Evolutionary conservation across 2,329 filamentous ascomycete genomes (phyloP).

Genomic region (Aspergillus niger): DNA sequence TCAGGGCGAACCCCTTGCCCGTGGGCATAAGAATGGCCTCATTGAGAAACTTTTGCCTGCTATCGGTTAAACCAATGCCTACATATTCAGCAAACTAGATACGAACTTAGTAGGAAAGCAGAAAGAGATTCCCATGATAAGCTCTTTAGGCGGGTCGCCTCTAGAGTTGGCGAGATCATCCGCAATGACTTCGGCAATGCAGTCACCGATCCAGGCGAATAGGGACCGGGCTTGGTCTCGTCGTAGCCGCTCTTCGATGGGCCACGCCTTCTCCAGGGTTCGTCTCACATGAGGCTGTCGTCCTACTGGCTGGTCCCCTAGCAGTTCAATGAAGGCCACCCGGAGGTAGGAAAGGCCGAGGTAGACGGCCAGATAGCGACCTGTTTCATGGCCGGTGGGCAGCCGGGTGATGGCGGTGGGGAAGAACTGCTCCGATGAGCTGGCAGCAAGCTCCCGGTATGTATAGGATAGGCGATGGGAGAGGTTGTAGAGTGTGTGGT

Average conservation of each 20-base stretch:
- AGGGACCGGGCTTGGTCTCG: slow-evolving; percentile 68
- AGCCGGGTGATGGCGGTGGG: slow-evolving; percentile 45
- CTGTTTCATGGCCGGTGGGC: slow-evolving; percentile 53
- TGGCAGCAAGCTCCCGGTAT: slow-evolving; percentile 40
- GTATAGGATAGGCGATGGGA: slow-evolving; percentile 40
- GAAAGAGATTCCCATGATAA: slow-evolving; percentile 46
- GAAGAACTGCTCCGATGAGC: slow-evolving; percentile 45
- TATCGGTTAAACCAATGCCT: not conserved
- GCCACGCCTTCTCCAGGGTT: slow-evolving; percentile 70
- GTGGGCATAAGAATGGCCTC: slow-evolving; percentile 56
- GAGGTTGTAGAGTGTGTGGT: slow-evolving; percentile 36
- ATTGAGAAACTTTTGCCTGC: slow-evolving; percentile 50
- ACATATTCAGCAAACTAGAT: too few relatives aligned
- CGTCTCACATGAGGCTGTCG: slow-evolving; percentile 55
- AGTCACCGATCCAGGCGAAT: slow-evolving; percentile 74
- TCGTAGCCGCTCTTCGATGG: slow-evolving; percentile 72
- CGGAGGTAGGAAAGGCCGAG: slow-evolving; percentile 55
- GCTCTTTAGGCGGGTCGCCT: slow-evolving; percentile 33
- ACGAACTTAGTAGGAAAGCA: slow-evolving; percentile 47
- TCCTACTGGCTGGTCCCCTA: slow-evolving; percentile 39
- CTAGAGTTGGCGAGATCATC: slow-evolving; percentile 43
- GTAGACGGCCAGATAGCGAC: slow-evolving; percentile 56
- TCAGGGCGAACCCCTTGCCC: slow-evolving; percentile 53
- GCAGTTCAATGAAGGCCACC: slow-evolving; percentile 55
- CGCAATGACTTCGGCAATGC: slow-evolving; percentile 70